Conservation (phyloP, 441 rosid species). For the Jatropha podagrica region DNA sequence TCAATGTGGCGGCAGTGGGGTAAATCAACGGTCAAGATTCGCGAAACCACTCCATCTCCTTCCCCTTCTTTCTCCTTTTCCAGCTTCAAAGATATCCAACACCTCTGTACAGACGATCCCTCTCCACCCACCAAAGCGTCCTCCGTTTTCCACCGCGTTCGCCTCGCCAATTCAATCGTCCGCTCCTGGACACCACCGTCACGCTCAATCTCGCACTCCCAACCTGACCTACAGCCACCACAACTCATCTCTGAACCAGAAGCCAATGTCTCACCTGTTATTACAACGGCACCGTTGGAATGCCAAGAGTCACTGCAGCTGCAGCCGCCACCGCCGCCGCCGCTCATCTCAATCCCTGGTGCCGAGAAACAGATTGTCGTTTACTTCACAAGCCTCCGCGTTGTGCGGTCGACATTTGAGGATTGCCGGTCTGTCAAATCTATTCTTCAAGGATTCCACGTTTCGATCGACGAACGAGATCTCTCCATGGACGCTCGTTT, state of each 20-base stretch:
- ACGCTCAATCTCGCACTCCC: slow-evolving; percentile 6
- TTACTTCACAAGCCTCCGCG: slow-evolving; percentile 74
- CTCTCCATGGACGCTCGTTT: slow-evolving; percentile 59
- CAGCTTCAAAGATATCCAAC: slow-evolving; percentile 61
- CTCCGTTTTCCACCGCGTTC: slow-evolving; percentile 60
- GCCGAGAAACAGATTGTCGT: slow-evolving; percentile 53
- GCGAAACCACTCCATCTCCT: background rate
- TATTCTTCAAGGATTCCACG: slow-evolving; percentile 52
- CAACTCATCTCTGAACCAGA: slow-evolving; percentile 16
- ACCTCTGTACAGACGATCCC: slow-evolving; percentile 37
- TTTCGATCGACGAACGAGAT: slow-evolving; percentile 72
- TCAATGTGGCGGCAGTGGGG: slow-evolving; percentile 58
- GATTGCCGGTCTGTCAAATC: slow-evolving; percentile 59
- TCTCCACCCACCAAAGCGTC: slow-evolving; percentile 30
- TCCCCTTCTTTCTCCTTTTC: slow-evolving; percentile 43
- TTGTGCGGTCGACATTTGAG: slow-evolving; percentile 64
- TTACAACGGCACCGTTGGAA: background rate
- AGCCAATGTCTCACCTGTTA: background rate
- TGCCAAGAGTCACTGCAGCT: background rate
- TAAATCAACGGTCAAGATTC: slow-evolving; percentile 28
- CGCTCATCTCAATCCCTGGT: slow-evolving; percentile 46
- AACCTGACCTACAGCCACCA: slow-evolving; percentile 3
- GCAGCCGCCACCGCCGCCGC: slow-evolving; percentile 27
- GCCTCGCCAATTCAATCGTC: slow-evolving; percentile 46
- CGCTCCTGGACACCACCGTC: slow-evolving; percentile 25